Evolutionary conservation across 148 eudicot species (phyloP), one percentile per base, ranked within the genome.

Genomic region (Suaeda aralocaspica): DNA sequence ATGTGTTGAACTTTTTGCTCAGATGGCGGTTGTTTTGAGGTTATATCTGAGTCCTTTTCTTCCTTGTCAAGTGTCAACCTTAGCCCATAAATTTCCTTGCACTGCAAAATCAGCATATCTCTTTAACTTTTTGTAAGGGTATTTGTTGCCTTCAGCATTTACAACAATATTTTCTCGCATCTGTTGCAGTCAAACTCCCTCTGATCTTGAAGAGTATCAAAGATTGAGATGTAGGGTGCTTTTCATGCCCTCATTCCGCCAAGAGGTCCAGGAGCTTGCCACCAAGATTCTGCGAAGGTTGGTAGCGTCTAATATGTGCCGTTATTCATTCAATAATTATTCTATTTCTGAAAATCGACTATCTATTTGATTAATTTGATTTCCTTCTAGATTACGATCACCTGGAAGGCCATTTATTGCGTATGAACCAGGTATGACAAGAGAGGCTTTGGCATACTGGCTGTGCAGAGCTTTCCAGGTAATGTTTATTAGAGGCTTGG

Each of bases 11-110:
- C 79, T 93, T 22, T 78, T 88, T 50, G 82, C 88, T 81, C 90
- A n/a, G 89, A 87, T 72, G 98, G 98, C 59, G 98, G 98, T 72
- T 88, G 96, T 77, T 84, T 93, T 88, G 92, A 88, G 96, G 98
- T 90, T 78, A 59, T 55, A 5, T 16, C 70, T 25, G 41, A 58
- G 45, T 59, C 5, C 21, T 12, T 13, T 16, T 26, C 58, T 28
- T 11, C 8, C 53, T 12, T 15, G 25, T 9, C 70, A 25, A n/a
- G n/a, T n/a, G 1, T 1, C n/a, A 5, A 3, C 3, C 4, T 46
- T 49, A 12, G 4, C 21, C 48, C 29, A 9, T 26, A 48, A 29
- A 5, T 28, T 24, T 48, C 44, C 19, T 51, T 74, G 65, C 50
- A 36, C 26, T 42, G 24, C 42, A 21, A 63, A 26, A 21, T 45